A percentile compares a stretch with the other conserved stretches of the same genome.
Evolutionary conservation across 805 yeast species (phyloP).

Genomic region (Nakazawaea laoshanensis): DNA sequence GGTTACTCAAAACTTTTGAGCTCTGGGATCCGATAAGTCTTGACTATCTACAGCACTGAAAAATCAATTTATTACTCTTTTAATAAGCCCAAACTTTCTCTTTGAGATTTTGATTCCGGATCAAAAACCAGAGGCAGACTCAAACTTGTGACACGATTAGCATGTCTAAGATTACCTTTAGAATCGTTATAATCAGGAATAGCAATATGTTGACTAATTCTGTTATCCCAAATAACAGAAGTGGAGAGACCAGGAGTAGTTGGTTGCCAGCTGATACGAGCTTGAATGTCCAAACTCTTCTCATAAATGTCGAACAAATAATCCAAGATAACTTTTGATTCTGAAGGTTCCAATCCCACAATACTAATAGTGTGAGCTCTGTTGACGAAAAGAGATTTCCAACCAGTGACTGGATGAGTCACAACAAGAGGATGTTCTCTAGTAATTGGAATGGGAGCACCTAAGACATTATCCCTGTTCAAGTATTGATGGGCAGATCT

Average conservation of each 20-base stretch:
- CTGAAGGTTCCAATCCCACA: slow-evolving; percentile 42
- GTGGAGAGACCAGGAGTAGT: slow-evolving; percentile 31
- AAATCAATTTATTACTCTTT: slow-evolving; percentile 1
- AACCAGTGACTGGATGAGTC: slow-evolving; percentile 59
- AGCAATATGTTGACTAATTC: slow-evolving; percentile 35
- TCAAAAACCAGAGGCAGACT: slow-evolving; percentile 49
- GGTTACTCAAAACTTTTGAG: no score
- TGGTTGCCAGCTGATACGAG: slow-evolving; percentile 43
- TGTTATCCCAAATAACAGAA: slow-evolving; percentile 43
- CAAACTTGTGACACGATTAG: slow-evolving; percentile 43
- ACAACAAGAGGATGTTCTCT: slow-evolving; percentile 55
- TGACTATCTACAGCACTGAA: no score
- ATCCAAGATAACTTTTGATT: slow-evolving; percentile 37
- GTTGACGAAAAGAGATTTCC: slow-evolving; percentile 50
- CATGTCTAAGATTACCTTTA: slow-evolving; percentile 39
- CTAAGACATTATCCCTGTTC: slow-evolving; percentile 34
- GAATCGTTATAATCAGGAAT: slow-evolving; percentile 28
- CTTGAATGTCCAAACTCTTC: slow-evolving; percentile 47
- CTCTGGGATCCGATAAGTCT: no score
- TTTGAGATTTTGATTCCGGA: slow-evolving; percentile 39
- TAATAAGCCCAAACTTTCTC: slow-evolving; percentile 38
- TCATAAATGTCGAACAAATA: slow-evolving; percentile 38
- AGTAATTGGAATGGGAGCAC: slow-evolving; percentile 38
- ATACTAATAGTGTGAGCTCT: slow-evolving; percentile 42
- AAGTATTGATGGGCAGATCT: slow-evolving; percentile 30